Conservation (phyloP, 768 basidiomycete genomes). For the Gautieria morchelliformis region DNA sequence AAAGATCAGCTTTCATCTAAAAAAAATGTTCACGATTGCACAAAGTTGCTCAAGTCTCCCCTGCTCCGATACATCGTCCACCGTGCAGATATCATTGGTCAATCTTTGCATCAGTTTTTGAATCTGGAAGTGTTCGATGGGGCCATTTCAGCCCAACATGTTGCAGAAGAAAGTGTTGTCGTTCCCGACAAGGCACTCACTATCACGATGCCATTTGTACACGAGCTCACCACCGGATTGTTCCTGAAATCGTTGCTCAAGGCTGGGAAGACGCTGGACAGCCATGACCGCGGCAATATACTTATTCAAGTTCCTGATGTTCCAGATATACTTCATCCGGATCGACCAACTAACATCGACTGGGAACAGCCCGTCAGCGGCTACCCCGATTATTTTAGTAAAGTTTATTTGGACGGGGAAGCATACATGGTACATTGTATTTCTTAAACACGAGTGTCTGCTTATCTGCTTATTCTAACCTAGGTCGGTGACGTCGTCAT, state of each 20-base stretch:
- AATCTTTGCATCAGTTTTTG: background rate
- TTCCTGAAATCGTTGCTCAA: constrained; percentile 37
- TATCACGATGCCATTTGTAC: constrained; percentile 38
- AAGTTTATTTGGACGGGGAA: constrained; percentile 47
- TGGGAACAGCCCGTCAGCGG: constrained; percentile 23
- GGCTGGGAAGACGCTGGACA: constrained; percentile 21
- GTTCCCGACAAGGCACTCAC: constrained; percentile 17
- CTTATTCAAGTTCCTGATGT: background rate
- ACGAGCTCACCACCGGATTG: constrained; percentile 35
- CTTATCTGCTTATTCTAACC: background rate
- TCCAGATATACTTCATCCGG: constrained; percentile 11
- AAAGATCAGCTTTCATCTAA: background rate
- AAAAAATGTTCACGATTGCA: background rate
- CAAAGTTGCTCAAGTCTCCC: background rate
- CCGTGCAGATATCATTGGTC: background rate
- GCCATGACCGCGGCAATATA: constrained; percentile 18
- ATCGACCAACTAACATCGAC: constrained; percentile 23
- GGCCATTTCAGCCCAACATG: background rate
- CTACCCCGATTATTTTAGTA: constrained; percentile 27
- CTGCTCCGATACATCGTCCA: background rate
- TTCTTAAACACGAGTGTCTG: background rate
- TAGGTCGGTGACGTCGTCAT: constrained; percentile 58
- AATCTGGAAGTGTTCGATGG: background rate
- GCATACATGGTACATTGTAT: constrained; percentile 38
- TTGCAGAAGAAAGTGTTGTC: background rate